Conservation (phyloP, 352 stramenopile genomes). For the Phytophthora pisi region DNA sequence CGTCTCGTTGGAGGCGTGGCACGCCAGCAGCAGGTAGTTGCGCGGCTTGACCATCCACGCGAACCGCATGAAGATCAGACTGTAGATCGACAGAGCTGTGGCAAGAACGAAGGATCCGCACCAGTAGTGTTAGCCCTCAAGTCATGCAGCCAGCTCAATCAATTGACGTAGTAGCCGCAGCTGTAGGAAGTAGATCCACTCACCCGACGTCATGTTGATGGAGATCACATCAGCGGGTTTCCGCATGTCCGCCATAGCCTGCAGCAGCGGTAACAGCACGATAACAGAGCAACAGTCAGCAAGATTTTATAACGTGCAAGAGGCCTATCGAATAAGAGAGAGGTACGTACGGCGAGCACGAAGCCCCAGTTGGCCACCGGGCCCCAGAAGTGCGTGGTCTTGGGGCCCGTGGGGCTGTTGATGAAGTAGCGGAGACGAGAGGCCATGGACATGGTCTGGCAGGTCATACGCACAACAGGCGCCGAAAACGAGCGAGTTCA, state of each 20-base stretch:
- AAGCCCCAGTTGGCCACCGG: constrained; percentile 91
- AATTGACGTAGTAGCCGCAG: neutral
- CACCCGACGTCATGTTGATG: constrained; percentile 87
- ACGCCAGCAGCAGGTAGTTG: constrained; percentile 87
- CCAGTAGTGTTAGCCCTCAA: constrained; percentile 10
- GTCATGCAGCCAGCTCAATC: neutral
- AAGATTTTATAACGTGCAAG: neutral
- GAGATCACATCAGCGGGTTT: constrained; percentile 87
- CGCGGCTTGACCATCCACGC: constrained; percentile 89
- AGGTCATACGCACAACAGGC: neutral
- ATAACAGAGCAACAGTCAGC: constrained; percentile 9
- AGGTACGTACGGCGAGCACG: constrained; percentile 67
- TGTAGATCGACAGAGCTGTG: constrained; percentile 83
- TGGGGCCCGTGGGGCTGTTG: constrained; percentile 82
- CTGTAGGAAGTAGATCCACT: constrained; percentile 2
- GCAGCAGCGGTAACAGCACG: constrained; percentile 10
- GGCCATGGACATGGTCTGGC: constrained; percentile 41
- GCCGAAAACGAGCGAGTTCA: neutral
- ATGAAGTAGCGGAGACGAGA: constrained; percentile 65
- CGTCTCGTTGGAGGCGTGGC: constrained; percentile 83
- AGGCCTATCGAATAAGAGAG: neutral
- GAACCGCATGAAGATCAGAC: constrained; percentile 90
- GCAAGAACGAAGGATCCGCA: neutral
- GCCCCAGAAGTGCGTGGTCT: constrained; percentile 91
- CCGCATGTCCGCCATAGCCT: constrained; percentile 84